Base-by-base conservation (phyloP, 371 early-diverging fungal genomes). In the Mucor saturninus region DNA sequence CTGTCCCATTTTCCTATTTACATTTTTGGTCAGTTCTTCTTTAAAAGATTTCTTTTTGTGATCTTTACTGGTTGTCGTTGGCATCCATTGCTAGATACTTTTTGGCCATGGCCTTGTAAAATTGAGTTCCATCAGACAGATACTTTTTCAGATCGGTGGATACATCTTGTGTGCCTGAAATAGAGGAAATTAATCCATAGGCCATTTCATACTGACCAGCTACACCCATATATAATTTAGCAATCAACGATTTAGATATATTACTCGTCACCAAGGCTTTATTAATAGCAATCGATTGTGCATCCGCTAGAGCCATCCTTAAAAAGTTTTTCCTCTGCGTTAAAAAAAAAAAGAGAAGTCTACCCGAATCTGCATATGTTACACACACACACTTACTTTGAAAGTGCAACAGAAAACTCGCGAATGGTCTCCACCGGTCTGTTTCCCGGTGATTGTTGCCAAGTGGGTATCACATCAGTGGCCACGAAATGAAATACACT, bases 201-300 rank as follows among this genome's bases (percentile, higher is more conserved):
- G 88, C 86, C 61, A 81, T 81, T 54, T 88, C 86, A 62, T 88
- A 88, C 45, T 86, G 81, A 13, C 79, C 84, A 42, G 84, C 83
- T 31, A 88, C 83, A 0, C 86, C 86, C 54, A 88, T 83, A 26
- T 82, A 83, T 13, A 88, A 63, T 31, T 88, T 88, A 1, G 86
- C 88, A 46, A 81, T 63, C 3, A 88, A 67, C 0, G 86, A 84
- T 59, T 84, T 83, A 0, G 88, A 85, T 1, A 78, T 69, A 26
- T 76, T 79, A 31, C 71, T 71, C 29, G 67, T 56, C 3, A 71
- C 30, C 8, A 77, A 35, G 15, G 81, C 81, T 64, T 81, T 84
- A 28, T 76, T 75, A 49, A 83, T 80, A 1, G 81, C 83, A 31
- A 79, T 74, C 11, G 83, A 67, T 48, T 80, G 81, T 21, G 85